Evolutionary conservation across 2,329 filamentous ascomycete genomes (phyloP), one percentile per base, ranked within the genome.

Genomic region (Dothiorella sarmentorum): DNA sequence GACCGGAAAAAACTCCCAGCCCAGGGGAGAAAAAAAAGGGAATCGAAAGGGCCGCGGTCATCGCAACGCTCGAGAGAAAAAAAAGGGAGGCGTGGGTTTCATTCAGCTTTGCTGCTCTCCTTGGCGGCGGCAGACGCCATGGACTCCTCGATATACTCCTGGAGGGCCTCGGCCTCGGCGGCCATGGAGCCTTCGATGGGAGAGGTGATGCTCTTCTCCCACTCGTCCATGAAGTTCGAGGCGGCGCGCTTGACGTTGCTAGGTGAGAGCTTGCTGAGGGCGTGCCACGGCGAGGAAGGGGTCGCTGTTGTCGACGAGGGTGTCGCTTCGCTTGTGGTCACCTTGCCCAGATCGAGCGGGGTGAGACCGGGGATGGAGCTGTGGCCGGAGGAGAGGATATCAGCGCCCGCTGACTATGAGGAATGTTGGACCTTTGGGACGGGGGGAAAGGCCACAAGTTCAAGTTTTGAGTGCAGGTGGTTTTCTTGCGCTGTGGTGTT

Each of bases 171-270:
- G 26, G 57, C 57, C 31, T 52, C 45, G 15, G n/a, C n/a, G n/a
- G 57, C 57, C 45, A 43, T 44, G 37, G 37, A 44, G 10, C 37
- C 47, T 17, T 59, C 57, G 27, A 29, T 53, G 9, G 57, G 57
- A 5, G 57, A 53, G 7, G 47, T 35, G 38, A 59, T 59, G 57
- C 57, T 57, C 72, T 85, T 90, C 76, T 97, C 93, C 90, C 91
- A 96, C 69, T 96, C 91, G 63, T 86, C 88, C 85, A 97, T 91
- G 59, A 96, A 80, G 62, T 88, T 89, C 33, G 86, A 89, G n/a
- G 92, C 90, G 0, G 90, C 93, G 35, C 85, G 83, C 70, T 91
- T 90, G 65, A 97, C 76, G 66, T 90, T 91, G 64, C 85, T 86
- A 0, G 91, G 89, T 7, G 85, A 83, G 40, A 91, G 75, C 63